Evolutionary conservation across 139 green algal genomes (phyloP).

Genomic region (Picochlorum sp.): DNA sequence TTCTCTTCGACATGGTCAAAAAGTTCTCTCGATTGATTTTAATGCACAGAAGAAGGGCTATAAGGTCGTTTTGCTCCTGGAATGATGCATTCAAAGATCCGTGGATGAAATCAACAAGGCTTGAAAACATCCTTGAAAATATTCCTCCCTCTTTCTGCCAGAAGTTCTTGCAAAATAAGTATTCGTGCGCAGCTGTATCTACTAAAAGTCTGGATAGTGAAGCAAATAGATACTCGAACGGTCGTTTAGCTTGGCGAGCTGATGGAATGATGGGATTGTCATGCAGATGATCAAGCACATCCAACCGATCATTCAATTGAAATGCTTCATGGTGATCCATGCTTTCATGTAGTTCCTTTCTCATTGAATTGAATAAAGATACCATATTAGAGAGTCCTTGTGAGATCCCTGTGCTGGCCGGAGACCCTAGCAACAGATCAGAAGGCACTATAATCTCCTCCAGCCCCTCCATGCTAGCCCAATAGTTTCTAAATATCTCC

Average conservation of each 20-base stretch:
- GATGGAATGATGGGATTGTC: constrained; percentile 79
- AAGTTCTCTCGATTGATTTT: constrained; percentile 81
- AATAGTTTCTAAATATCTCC: constrained; percentile 82
- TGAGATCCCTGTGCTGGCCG: constrained; percentile 12
- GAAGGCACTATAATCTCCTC: constrained; percentile 34
- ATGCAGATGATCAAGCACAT: constrained; percentile 53
- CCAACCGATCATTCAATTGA: not conserved
- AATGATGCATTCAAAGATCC: constrained; percentile 42
- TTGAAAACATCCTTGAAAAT: constrained; percentile 48
- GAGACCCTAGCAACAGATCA: constrained; percentile 46
- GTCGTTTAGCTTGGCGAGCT: constrained; percentile 51
- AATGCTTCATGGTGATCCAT: not conserved
- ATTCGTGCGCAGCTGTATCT: constrained; percentile 85
- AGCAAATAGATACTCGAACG: constrained; percentile 85
- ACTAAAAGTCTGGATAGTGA: constrained; percentile 90
- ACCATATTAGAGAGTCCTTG: constrained; percentile 10
- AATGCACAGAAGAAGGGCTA: constrained; percentile 92
- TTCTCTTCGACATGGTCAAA: constrained; percentile 59
- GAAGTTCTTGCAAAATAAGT: constrained; percentile 91
- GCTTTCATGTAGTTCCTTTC: not conserved
- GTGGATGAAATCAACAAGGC: constrained; percentile 64
- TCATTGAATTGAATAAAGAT: constrained; percentile 21
- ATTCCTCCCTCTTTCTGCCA: constrained; percentile 79
- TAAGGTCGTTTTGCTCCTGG: constrained; percentile 60
- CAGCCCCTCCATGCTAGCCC: constrained; percentile 62